These are phyloP conservation scores for Pseudogymnoascus sp. DNA, from an alignment of 2,329 filamentous ascomycete species.

Conservation along the genomic window DNA sequence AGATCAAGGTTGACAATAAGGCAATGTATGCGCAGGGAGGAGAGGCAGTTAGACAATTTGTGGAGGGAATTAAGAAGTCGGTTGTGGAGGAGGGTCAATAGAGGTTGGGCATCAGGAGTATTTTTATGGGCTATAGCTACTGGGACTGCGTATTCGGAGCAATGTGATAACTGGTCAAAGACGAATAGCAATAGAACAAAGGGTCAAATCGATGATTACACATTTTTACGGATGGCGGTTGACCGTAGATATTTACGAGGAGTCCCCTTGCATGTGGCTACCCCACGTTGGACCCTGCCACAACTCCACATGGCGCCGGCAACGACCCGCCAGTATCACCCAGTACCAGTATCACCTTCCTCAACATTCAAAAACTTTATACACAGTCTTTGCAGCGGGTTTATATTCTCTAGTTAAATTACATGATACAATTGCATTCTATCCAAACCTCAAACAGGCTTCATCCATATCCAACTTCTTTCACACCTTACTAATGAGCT, in stretches of 20 bases:
- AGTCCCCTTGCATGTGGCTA: neutral
- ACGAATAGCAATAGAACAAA: neutral
- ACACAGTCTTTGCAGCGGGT: neutral
- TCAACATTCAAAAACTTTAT: neutral
- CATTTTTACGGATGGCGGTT: neutral
- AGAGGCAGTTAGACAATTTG: slow-evolving; percentile 82
- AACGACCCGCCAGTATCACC: neutral
- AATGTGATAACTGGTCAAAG: neutral
- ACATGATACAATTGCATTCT: neutral
- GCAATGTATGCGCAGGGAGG: slow-evolving; percentile 84
- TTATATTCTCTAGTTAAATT: neutral
- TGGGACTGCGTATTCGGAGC: neutral
- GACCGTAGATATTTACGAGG: neutral
- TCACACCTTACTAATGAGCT: neutral
- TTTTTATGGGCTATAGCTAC: neutral
- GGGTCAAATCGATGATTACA: neutral
- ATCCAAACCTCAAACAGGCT: neutral
- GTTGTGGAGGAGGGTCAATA: slow-evolving; percentile 47
- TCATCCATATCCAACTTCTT: neutral
- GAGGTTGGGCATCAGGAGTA: neutral
- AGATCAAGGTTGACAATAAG: slow-evolving; percentile 73
- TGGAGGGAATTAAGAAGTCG: slow-evolving; percentile 77
- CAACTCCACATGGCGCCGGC: neutral
- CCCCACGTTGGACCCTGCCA: neutral
- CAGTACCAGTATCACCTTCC: neutral